Evolutionary conservation across 108 stramenopile genomes (phyloP), one percentile per base, ranked within the genome.

Genomic region (Pseudonitzschia multistriata): DNA sequence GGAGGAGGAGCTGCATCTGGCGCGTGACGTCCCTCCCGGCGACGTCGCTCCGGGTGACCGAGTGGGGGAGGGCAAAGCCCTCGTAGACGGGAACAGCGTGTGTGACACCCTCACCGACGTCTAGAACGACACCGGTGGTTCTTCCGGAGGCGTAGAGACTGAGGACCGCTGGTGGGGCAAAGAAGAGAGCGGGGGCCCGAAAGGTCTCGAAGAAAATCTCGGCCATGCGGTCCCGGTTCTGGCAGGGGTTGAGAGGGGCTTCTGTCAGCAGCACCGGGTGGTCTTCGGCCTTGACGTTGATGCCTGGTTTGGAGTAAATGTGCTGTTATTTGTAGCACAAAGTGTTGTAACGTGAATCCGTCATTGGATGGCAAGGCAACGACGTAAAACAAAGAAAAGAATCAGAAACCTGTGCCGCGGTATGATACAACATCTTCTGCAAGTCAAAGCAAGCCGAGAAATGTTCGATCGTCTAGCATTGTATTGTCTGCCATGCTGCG

Each of bases 1-100:
- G 79, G 29, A 98, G 82, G 10, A 96, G 77, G 59, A 94, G 70
- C 83, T 96, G 91, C 79, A 98, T 84, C 27, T 93, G 92, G 21
- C 87, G 75, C 24, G 97, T 96, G 19, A 98, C 93, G 73, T 97
- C 97, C n/a, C 94, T 80, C 17, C 98, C 98, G 10, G 90, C 98
- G 6, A 98, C 71, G 79, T 99, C 98, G 68, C 88, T 83, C 30
- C 97, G 80, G 14, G 86, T 77, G 49, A 98, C 89, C 29, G 97
- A 94, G 83, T 97, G 96, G 25, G 91, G 94, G 70, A 97, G 82
- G 22, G 97, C 96, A 63, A 93, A 97, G 19, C 99, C 99, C 64
- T 98, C 98, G 79, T 97, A 98, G 8, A 99, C 97, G 10, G 98
- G 97, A 24, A 97, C 91, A 27, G 92, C 95, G 73, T 98, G 98